These are phyloP conservation scores for Hansenula lynferdii DNA, from an alignment of 1,139 yeast genomes.

Conservation along the genomic window DNA sequence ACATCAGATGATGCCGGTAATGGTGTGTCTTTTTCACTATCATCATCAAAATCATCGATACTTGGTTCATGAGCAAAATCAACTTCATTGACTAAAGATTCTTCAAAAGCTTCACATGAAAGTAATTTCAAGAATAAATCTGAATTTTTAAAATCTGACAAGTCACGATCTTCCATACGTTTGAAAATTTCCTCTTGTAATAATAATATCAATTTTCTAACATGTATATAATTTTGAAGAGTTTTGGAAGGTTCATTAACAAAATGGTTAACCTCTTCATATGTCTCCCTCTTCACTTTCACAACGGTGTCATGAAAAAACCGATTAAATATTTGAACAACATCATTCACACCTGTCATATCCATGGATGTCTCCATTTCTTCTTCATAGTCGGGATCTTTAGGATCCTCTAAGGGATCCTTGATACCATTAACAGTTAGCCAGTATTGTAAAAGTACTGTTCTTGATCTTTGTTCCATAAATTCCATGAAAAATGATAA, in stretches of 20 bases:
- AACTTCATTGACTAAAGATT: conserved; percentile 19
- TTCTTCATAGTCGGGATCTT: conserved; percentile 25
- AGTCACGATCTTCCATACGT: conserved; percentile 44
- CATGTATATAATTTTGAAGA: conserved; percentile 28
- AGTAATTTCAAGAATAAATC: conserved; percentile 41
- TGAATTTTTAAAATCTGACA: conserved; percentile 53
- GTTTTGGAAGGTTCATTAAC: conserved; percentile 19
- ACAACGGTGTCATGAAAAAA: conserved; percentile 34
- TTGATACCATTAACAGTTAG: conserved; percentile 59
- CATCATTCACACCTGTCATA: conserved; percentile 32
- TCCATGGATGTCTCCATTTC: conserved; percentile 17
- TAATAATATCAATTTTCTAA: conserved; percentile 51
- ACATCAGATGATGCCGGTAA: conserved; percentile 8
- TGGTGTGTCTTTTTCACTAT: conserved; percentile 2
- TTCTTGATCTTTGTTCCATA: conserved; percentile 44
- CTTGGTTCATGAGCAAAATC: conserved; percentile 10
- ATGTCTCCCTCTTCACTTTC: conserved; percentile 24
- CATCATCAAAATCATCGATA: conserved; percentile 5
- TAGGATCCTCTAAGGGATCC: conserved; percentile 63
- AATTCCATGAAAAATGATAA: conserved; percentile 50
- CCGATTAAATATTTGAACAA: conserved; percentile 39
- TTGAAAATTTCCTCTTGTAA: conserved; percentile 50
- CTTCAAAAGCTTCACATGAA: conserved; percentile 33
- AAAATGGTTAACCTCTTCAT: conserved; percentile 30
- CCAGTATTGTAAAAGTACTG: conserved; percentile 56